Percentiles rank a stretch among this genome's conserved stretches.
Evolutionary conservation across 2,329 filamentous ascomycete genomes (phyloP).

Genomic region (Aspergillus spinulosporus): DNA sequence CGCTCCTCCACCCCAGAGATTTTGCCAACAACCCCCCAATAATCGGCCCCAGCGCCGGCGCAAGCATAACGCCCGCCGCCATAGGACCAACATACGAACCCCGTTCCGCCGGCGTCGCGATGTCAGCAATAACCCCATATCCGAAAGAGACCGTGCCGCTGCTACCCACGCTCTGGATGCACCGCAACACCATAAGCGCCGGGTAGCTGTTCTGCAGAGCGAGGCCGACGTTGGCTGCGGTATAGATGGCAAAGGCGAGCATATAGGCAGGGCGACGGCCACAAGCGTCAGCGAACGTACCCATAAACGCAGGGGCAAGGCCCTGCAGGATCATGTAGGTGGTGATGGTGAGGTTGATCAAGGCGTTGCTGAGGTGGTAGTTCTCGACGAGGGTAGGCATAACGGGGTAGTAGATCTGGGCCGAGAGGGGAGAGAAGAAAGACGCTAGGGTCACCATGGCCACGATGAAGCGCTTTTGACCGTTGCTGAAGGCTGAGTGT

Average conservation of each 20-base stretch:
- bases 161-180: constrained; percentile 50
- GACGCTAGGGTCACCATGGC: constrained; percentile 42
- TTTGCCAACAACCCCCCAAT: constrained; percentile 65
- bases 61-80: constrained; percentile 59
- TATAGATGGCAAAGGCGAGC: constrained; percentile 52
- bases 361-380: constrained; percentile 40
- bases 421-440: constrained; percentile 38
- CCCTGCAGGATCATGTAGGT: constrained; percentile 61
- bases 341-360: constrained; percentile 51
- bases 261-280: constrained; percentile 65
- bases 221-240: constrained; percentile 40
- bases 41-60: constrained; percentile 57
- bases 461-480: constrained; percentile 40
- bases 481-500: constrained; percentile 34
- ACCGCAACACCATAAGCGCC: constrained; percentile 39
- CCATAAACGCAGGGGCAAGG: constrained; percentile 61
- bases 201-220: constrained; percentile 38
- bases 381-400: constrained; percentile 36
- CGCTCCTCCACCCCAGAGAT: constrained; percentile 65
- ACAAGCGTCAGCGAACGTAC: constrained; percentile 61
- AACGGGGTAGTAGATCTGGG: constrained; percentile 34
- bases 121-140: constrained; percentile 70
- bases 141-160: constrained; percentile 70
- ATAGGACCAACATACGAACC: constrained; percentile 69
- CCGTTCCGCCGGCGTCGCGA: constrained; percentile 67